phyloP scores from a whole-genome alignment of 2,329 filamentous ascomycete species.

The Trichoderma sp. region DNA sequence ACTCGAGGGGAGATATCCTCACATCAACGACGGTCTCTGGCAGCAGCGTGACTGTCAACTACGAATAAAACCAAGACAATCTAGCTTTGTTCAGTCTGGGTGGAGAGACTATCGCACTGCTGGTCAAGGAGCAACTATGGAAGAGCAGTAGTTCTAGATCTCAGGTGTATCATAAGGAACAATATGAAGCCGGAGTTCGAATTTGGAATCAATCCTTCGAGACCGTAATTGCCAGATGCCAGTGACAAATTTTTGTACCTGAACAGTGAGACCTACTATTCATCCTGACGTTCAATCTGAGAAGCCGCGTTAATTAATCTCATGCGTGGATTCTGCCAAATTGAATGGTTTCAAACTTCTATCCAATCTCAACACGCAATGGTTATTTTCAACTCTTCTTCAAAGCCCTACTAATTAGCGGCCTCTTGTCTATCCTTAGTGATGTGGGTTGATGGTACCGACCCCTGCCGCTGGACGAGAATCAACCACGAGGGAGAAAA shows the following conservation, averaged over 20 bases:
- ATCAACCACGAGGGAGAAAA: not conserved
- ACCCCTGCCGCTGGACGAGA: not conserved
- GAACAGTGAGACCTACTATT: not conserved
- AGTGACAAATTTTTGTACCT: not conserved
- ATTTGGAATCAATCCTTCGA: not conserved
- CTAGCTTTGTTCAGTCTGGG: not conserved
- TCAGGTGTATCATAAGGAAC: not conserved
- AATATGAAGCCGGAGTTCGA: not conserved
- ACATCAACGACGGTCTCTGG: constrained; percentile 6
- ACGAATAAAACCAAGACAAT: not conserved
- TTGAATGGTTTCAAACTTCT: not conserved
- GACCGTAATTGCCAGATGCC: not conserved
- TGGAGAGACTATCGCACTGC: not conserved
- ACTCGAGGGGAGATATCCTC: not conserved
- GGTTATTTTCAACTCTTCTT: not conserved
- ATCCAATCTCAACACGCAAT: not conserved
- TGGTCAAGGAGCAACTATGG: not conserved
- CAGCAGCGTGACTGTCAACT: not conserved
- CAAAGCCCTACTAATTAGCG: not conserved
- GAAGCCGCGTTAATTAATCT: no score
- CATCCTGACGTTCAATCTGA: no score
- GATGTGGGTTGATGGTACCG: constrained; percentile 16
- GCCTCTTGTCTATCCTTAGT: not conserved
- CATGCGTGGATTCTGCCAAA: no score
- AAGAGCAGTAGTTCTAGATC: not conserved